phyloP scores from a whole-genome alignment of 495 filamentous ascomycete species.

The Neurospora pannonica region DNA sequence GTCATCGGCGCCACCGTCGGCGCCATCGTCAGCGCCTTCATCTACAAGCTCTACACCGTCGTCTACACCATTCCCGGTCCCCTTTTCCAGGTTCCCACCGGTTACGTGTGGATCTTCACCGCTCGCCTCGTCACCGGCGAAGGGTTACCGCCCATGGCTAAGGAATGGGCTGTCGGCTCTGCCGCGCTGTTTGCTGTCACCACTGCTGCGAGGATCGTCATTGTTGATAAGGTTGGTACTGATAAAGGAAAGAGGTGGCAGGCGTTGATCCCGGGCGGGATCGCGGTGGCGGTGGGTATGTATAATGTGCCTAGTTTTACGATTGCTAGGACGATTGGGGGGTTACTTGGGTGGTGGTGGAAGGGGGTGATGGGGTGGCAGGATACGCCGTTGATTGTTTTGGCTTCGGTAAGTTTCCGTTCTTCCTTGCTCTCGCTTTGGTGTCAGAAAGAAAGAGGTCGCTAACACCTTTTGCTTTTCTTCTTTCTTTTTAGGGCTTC shows the following conservation, averaged over 20 bases:
- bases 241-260: conserved; percentile 38
- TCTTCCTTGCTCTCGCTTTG: neutral
- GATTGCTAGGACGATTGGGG: conserved; percentile 77
- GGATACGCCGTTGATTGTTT: conserved; percentile 48
- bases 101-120: conserved; percentile 94
- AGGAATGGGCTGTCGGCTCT: conserved; percentile 63
- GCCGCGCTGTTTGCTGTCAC: conserved; percentile 58
- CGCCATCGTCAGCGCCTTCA: conserved; percentile 73
- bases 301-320: conserved; percentile 97
- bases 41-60: conserved; percentile 84
- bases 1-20: conserved; percentile 85
- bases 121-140: conserved; percentile 89
- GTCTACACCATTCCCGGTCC: conserved; percentile 83
- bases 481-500: conserved; percentile 45
- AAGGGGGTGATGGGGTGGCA: conserved; percentile 36
- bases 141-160: conserved; percentile 73
- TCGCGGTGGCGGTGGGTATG: conserved; percentile 82
- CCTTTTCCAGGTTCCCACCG: conserved; percentile 88
- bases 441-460: neutral
- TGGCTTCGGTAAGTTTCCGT: conserved; percentile 45
- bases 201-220: conserved; percentile 56
- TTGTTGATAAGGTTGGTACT: conserved; percentile 9
- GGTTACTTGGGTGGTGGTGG: conserved; percentile 80
- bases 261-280: conserved; percentile 73
- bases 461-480: conserved; percentile 1